Evolutionary conservation across 208 protist species (phyloP), one percentile per base, ranked within the genome.

Genomic region (Lotmaria passim): DNA sequence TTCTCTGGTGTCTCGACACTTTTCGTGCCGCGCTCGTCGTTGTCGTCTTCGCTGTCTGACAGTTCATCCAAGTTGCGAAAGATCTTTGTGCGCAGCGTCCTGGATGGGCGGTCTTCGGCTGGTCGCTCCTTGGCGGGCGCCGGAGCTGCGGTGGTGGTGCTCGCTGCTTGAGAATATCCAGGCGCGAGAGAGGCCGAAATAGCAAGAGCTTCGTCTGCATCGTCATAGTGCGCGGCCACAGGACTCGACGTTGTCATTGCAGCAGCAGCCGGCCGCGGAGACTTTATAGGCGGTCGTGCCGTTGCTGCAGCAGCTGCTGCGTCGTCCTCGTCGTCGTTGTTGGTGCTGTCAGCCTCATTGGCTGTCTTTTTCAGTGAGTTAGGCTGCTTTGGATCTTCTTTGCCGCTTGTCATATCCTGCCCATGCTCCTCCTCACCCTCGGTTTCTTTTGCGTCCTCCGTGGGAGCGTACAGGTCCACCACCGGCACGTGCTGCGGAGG

Each of bases 1-100:
- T 75, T 55, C 61, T 75, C 69, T n/a, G 69, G 69, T 17, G 69
- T 75, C 33, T 36, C 47, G 28, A 51, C 61, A 31, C 61, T 69
- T 17, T 23, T 36, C 53, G 61, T 62, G n/a, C 15, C 44, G 12
- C 21, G 31, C 23, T 59, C 55, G 19, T 46, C 48, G 14, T 41
- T 52, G n/a, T 43, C 39, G 11, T 47, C 34, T 11, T 47, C 60
- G 44, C 60, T 66, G 46, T 56, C 47, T 0, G 43, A 46, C n/a
- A 53, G 12, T 23, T 24, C 60, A 34, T 53, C 33, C 33, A 44
- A 56, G 60, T 36, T 50, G 12, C 60, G 60, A 46, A 66, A 53
- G 12, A 41, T 15, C 19, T 64, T 53, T 3, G 17, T 53, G 58
- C 5, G 43, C 2, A 51, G n/a, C 14, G 43, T 30, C 31, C 33